Percentiles rank a stretch among this genome's conserved stretches.
These are phyloP conservation scores for Plasmodium ovale DNA, from an alignment of 169 alveolate species.

Conservation along the genomic window DNA sequence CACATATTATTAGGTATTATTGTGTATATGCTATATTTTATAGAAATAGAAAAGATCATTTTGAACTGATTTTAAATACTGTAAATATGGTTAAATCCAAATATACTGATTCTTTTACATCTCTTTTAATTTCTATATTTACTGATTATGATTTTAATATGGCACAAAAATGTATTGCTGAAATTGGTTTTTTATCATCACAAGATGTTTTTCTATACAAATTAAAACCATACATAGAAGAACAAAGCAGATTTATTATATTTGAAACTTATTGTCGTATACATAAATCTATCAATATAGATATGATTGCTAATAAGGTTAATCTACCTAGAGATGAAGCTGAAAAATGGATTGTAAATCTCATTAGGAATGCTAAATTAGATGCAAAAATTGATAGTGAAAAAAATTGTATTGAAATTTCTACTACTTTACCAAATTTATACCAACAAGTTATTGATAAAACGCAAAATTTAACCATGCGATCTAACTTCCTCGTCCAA, in stretches of 20 bases:
- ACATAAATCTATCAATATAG: constrained; percentile 92
- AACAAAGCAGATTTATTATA: constrained; percentile 89
- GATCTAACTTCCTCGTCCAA: constrained; percentile 89
- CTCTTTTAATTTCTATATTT: constrained; percentile 89
- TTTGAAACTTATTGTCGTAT: constrained; percentile 94
- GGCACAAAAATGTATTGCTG: constrained; percentile 89
- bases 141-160: constrained; percentile 91
- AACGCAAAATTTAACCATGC: constrained; percentile 87
- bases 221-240: constrained; percentile 90
- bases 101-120: constrained; percentile 91
- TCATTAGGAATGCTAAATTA: constrained; percentile 88
- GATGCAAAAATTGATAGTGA: constrained; percentile 94
- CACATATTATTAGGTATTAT: constrained; percentile 86
- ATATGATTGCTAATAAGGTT: constrained; percentile 90
- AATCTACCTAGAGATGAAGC: constrained; percentile 91
- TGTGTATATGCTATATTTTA: constrained; percentile 86
- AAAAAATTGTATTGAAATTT: constrained; percentile 92
- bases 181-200: constrained; percentile 82
- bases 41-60: constrained; percentile 87
- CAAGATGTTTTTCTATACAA: constrained; percentile 89
- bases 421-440: constrained; percentile 89
- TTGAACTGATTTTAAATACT: constrained; percentile 82
- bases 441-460: constrained; percentile 92
- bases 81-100: constrained; percentile 84
- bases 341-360: constrained; percentile 93